Evolutionary conservation across 2,329 filamentous ascomycete species (phyloP), one percentile per base, ranked within the genome.

Genomic region (Trichoderma simmonsii): DNA sequence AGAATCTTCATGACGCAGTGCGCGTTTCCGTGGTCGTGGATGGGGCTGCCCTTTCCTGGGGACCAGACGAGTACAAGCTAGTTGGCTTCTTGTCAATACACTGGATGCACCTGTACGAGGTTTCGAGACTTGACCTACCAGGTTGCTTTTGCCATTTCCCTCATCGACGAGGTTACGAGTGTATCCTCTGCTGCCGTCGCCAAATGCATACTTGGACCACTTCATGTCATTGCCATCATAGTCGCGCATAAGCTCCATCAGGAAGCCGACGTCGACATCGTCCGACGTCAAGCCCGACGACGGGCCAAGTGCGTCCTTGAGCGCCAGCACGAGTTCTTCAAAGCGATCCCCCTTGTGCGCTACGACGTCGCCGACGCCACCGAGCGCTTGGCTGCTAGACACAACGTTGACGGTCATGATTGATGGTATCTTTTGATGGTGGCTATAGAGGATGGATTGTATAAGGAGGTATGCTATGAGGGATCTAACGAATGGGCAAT

Each of bases 1-100:
- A 97, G 87, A 75, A 95, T 90, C 85, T 92, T 97, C 93, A 97
- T 97, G 76, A 97, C 85, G 82, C 95, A 98, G 80, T 97, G 95
- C 51, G 94, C 93, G 73, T 95, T 93, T 79, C 91, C 91, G 81
- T 94, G 92, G 80, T 98, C 95, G 79, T 98, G 95, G 79, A 98
- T 94, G 12, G 92, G 91, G 77, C 92, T 95, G 48, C 89, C 89
- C 82, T 93, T 93, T 66, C 92, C 92, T 0, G 95, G 94, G 18
- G 90, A 91, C 95, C 95, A 98, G 51, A 97, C 94, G 54, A 97
- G 88, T 62, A 97, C 89, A 74, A 97, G 88, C 92, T 95, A 80
- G 73, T 70, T 70, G 70, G 67, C 34, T 59, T 51, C 63, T 48
- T 36, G 72, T 78, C 72, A 80, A 48, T 39, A 48, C n/a, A 21